Base-by-base conservation (phyloP, 2,329 filamentous ascomycete species). In the Septoria petroselini region DNA sequence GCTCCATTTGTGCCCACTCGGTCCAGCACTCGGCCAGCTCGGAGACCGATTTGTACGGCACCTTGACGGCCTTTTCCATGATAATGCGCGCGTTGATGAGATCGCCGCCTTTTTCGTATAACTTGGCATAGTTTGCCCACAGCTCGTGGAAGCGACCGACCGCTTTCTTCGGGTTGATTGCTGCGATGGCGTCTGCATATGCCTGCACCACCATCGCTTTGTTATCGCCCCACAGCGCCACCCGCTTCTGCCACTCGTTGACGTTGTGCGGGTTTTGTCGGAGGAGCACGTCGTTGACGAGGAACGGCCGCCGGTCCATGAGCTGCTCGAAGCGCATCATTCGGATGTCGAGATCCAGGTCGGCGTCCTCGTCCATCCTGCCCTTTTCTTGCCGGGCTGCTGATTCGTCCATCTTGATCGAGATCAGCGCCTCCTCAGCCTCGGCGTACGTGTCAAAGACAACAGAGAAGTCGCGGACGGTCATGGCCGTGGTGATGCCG, bases 1-100 rank as follows among this genome's bases (percentile, higher is more conserved):
- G 77, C 69, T 98, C 93, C 86, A 98, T 89, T 70, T 98, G 91
- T 1, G 94, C 91, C 91, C 93, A 98, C 71, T 95, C 90, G 57
- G 94, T 94, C 93, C 93, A 98, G 80, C 93, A 95, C 64, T 98
- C 93, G 15, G 93, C 93, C 50, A 98, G 78, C 70, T 98, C 93
- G 23, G 87, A 84, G n/a, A 98, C 91, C 0, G 91, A 94, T 66
- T 95, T 97, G 77, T 94, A 98, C 0, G 91, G 91, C 1, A 98
- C 93, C 66, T 96, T 97, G 65, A 95, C 88, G 11, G 91, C 91
- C 71, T 97, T 98, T 68, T 97, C 91, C 81, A 97, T 87, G 63
- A 98, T 97, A 54, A 95, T 79, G 25, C 93, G 81, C 30, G 93
- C 91, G 58, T 85, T 95, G 45, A 83, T 79, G 31, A 97, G 66